Evolutionary conservation across 2,329 filamentous ascomycete genomes (phyloP).

Genomic region (Epichloe baconii): DNA sequence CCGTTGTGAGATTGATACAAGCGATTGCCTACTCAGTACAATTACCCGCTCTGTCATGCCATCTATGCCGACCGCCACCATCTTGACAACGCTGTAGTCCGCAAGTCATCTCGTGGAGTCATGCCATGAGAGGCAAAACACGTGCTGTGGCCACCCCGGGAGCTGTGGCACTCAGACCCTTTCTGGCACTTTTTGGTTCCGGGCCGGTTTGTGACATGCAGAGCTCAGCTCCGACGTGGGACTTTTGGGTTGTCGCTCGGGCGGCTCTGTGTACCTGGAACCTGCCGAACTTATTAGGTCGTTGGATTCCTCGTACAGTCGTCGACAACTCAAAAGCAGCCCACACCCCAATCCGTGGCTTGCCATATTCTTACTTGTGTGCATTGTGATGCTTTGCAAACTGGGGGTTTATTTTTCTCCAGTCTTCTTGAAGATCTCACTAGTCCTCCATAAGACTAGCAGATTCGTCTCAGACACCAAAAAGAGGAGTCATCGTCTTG

Average conservation of each 20-base stretch:
- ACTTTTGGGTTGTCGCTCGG: conserved; percentile 10
- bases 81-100: conserved; percentile 8
- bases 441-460: not conserved
- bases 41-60: conserved; percentile 9
- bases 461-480: not conserved
- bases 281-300: conserved; percentile 6
- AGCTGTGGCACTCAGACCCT: conserved; percentile 6
- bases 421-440: not conserved
- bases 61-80: conserved; percentile 10
- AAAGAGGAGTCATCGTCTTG: not conserved
- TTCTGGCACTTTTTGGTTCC: conserved; percentile 2
- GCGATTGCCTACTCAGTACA: conserved; percentile 4
- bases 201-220: conserved; percentile 6
- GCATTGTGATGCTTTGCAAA: not conserved
- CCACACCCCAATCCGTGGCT: conserved; percentile 6
- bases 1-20: conserved; percentile 8
- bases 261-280: conserved; percentile 2
- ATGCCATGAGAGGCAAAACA: conserved; percentile 5
- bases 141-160: conserved; percentile 7
- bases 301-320: conserved; percentile 3
- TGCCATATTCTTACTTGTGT: not conserved
- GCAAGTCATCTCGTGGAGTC: conserved; percentile 7
- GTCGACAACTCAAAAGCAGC: conserved; percentile 13
- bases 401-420: not conserved
- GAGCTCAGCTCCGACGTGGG: conserved; percentile 11